Base-by-base conservation (phyloP, 2,329 filamentous ascomycete genomes). In the Furcasterigmium furcatum region DNA sequence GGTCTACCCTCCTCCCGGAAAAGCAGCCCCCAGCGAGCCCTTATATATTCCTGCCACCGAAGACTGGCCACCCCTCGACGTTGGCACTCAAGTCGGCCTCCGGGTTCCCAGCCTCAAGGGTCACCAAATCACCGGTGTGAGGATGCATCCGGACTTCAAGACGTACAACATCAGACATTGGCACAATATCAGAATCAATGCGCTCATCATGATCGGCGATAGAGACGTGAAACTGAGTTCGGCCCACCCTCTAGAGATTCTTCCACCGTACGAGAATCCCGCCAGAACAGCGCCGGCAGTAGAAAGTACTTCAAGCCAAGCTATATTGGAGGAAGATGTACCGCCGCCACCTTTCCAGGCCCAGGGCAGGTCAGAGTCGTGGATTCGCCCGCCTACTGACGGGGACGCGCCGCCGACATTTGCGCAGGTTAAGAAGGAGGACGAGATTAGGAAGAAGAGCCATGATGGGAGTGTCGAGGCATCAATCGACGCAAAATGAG, bases 401-500 rank as follows among this genome's bases (percentile, higher is more conserved):
- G 30, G 13, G 9, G 41, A 43, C 7, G 41, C 41, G 9, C 41
- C 41, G 20, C 41, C 41, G 13, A 30, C 27, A 6, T 43, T 43
- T 16, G 41, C 18, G 10, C 27, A 43, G 19, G 20, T 35, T 10
- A 16, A 43, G 20, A 35, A 34, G 29, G 41, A 43, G 29, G 30
- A 32, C 13, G 6, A n/a, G 13, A 13, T 32, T 13, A 32, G 30
- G 30, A 32, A n/a, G n/a, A n/a, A n/a, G n/a, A n/a, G n/a, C n/a
- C n/a, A n/a, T n/a, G n/a, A n/a, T n/a, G n/a, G n/a, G n/a, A n/a
- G n/a, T n/a, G n/a, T n/a, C n/a, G n/a, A n/a, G n/a, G n/a, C n/a
- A n/a, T n/a, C n/a, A n/a, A n/a, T n/a, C n/a, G n/a, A n/a, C n/a
- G n/a, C n/a, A n/a, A n/a, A n/a, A n/a, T n/a, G n/a, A n/a, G n/a